phyloP scores from a whole-genome alignment of 805 yeast genomes.

The Wickerhamiella azymoides region DNA sequence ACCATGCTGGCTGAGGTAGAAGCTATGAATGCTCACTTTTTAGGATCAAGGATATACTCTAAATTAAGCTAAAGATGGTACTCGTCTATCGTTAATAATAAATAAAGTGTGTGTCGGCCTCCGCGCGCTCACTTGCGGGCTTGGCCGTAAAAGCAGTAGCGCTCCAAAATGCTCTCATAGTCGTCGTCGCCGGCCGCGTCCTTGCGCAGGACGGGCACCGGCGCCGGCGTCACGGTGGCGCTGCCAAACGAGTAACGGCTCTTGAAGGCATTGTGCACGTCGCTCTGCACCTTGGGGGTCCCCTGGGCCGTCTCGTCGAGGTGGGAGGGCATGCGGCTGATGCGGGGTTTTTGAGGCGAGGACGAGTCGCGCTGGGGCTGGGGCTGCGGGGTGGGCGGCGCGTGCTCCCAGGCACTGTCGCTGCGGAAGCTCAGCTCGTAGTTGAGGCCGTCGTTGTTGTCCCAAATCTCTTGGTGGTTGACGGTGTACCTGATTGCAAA shows the following conservation, averaged over 20 bases:
- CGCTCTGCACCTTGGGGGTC: conserved; percentile 5
- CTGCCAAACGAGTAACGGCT: conserved; percentile 23
- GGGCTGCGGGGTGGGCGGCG: neutral
- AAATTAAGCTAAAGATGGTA: no score
- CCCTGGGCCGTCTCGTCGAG: conserved; percentile 1
- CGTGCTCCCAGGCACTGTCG: conserved; percentile 7
- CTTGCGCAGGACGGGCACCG: neutral
- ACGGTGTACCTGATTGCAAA: conserved; percentile 48
- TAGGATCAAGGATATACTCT: no score
- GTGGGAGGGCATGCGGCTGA: conserved; percentile 1
- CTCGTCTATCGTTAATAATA: neutral
- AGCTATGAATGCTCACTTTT: no score
- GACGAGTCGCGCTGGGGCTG: neutral
- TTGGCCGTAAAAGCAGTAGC: conserved; percentile 27
- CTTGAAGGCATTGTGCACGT: conserved; percentile 11
- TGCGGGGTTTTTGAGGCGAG: neutral
- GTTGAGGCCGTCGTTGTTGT: conserved; percentile 50
- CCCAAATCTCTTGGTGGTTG: conserved; percentile 52
- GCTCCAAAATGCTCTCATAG: conserved; percentile 28
- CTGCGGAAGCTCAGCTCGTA: conserved; percentile 37
- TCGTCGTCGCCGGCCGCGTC: conserved; percentile 10
- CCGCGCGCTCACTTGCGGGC: neutral
- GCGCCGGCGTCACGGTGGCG: conserved; percentile 15
- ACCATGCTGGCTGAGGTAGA: no score
- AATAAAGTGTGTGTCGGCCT: neutral